phyloP scores from a whole-genome alignment of 805 yeast genomes.

The Lachancea dasiensis region DNA sequence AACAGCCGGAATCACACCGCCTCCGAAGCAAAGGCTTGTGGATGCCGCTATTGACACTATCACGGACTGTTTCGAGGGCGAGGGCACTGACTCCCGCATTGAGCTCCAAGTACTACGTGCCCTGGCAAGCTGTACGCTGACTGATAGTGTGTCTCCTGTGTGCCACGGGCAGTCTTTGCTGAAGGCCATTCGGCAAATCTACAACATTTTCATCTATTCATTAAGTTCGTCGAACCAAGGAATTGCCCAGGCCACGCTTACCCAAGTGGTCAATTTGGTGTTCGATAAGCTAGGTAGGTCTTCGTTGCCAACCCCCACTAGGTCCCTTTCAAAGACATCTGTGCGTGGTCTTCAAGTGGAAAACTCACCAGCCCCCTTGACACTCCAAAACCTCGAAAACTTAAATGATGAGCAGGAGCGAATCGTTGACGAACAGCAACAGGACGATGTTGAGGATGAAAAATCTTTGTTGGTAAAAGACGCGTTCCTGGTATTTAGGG shows the following conservation, averaged over 20 bases:
- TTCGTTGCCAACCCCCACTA: slow-evolving; percentile 11
- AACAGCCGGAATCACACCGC: slow-evolving; percentile 42
- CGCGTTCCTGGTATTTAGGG: slow-evolving; percentile 87
- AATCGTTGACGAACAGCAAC: slow-evolving; percentile 43
- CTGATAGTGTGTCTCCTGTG: slow-evolving; percentile 66
- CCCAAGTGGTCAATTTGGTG: slow-evolving; percentile 81
- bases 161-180: slow-evolving; percentile 80
- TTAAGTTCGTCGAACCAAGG: slow-evolving; percentile 79
- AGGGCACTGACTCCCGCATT: slow-evolving; percentile 80
- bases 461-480: slow-evolving; percentile 75
- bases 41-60: slow-evolving; percentile 83
- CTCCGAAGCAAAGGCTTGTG: slow-evolving; percentile 53
- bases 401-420: slow-evolving; percentile 51
- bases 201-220: slow-evolving; percentile 85
- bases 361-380: slow-evolving; percentile 35
- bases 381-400: slow-evolving; percentile 55
- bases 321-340: slow-evolving; percentile 13
- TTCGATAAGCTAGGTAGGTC: slow-evolving; percentile 61
- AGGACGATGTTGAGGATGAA: slow-evolving; percentile 38
- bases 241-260: slow-evolving; percentile 89
- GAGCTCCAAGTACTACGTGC: slow-evolving; percentile 94
- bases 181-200: slow-evolving; percentile 88
- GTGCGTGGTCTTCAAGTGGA: slow-evolving; percentile 12
- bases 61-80: slow-evolving; percentile 82
- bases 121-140: slow-evolving; percentile 77